phyloP scores from a whole-genome alignment of 202 grass and related monocot species.

The Carex arenaria region DNA sequence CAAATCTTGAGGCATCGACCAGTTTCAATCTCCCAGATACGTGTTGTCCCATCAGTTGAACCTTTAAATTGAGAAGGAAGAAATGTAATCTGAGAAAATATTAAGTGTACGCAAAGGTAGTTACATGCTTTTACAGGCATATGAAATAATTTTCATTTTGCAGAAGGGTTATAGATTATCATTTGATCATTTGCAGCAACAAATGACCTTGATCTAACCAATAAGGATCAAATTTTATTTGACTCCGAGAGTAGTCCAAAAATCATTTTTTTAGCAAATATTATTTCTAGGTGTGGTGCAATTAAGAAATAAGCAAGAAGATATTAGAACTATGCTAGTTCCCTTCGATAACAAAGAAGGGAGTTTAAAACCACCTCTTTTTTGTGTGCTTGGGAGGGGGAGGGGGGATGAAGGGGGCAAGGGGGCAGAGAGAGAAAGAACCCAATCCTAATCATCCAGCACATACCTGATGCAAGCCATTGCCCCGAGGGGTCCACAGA shows the following conservation, averaged over 20 bases:
- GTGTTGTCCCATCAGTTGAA: slow-evolving; percentile 80
- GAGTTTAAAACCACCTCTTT: background rate
- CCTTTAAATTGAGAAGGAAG: slow-evolving; percentile 37
- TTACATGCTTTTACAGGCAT: background rate
- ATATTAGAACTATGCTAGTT: background rate
- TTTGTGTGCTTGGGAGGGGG: background rate
- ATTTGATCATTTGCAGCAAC: background rate
- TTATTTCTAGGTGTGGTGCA: background rate
- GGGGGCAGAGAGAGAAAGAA: background rate
- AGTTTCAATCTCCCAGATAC: slow-evolving; percentile 97
- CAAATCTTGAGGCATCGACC: slow-evolving; percentile 73
- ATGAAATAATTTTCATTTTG: background rate
- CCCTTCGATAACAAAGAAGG: background rate
- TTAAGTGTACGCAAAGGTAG: background rate
- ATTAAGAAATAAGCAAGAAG: background rate
- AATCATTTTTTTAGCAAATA: background rate
- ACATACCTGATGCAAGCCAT: slow-evolving; percentile 90
- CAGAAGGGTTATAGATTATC: background rate
- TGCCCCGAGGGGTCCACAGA: slow-evolving; percentile 80
- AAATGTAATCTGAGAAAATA: background rate
- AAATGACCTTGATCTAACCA: background rate
- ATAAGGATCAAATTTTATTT: background rate
- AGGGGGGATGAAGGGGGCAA: background rate
- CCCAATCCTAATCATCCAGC: background rate
- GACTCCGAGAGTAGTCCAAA: background rate